phyloP scores from a whole-genome alignment of 1,284 basidiomycete species.

The Omphalotus olearius region DNA sequence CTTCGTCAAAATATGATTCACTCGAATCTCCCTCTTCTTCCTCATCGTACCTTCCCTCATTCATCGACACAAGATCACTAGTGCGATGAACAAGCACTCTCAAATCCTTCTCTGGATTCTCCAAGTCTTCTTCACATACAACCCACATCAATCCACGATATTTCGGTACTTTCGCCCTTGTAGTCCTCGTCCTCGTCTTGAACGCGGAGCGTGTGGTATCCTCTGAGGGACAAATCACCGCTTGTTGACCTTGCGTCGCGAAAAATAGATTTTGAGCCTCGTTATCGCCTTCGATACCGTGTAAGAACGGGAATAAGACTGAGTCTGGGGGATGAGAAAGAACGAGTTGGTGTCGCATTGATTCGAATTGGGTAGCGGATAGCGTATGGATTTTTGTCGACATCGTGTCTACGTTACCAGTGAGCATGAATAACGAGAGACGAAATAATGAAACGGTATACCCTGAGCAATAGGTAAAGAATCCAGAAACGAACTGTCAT shows the following conservation, averaged over 20 bases:
- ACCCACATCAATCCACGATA: conserved; percentile 74
- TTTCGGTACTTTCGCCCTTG: conserved; percentile 29
- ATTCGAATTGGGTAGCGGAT: conserved; percentile 50
- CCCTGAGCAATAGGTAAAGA: neutral
- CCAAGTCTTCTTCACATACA: conserved; percentile 61
- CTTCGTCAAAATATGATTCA: conserved; percentile 25
- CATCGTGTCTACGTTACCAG: neutral
- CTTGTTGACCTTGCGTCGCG: conserved; percentile 30
- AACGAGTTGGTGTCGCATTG: conserved; percentile 59
- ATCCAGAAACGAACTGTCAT: conserved; percentile 7
- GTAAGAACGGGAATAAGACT: conserved; percentile 79
- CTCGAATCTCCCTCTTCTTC: conserved; percentile 29
- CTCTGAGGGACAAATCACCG: conserved; percentile 3
- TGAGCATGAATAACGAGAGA: neutral
- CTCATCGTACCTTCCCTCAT: conserved; percentile 15
- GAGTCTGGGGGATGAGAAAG: conserved; percentile 69
- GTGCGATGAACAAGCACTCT: conserved; percentile 9
- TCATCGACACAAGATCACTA: neutral
- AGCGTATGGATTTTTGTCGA: conserved; percentile 25
- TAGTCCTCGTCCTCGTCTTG: conserved; percentile 15
- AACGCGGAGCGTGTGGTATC: neutral
- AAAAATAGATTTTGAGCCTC: conserved; percentile 77
- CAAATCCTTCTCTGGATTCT: conserved; percentile 19
- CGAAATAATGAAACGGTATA: neutral
- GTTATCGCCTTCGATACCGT: conserved; percentile 79